Base-by-base conservation (phyloP, 306 rosid genomes). In the Hippophae tibetana region DNA sequence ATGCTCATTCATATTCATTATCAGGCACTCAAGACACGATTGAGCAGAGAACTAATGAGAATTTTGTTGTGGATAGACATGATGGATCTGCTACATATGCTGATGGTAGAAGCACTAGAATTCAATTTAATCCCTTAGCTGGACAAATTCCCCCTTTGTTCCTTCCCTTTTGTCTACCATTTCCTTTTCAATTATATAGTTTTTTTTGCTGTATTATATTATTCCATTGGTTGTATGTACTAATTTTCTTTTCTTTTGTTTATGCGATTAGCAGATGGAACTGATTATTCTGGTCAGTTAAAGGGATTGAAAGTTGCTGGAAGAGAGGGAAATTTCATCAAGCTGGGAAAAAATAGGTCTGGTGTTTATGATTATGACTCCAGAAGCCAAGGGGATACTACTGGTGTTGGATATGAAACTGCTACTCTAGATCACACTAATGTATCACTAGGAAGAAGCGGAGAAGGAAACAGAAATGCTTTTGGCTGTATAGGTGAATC, bases 291-390 rank as follows among this genome's bases (percentile, higher is more conserved):
- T 61, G 78, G 80, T 54, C 94, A 81, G 63, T 74, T 71, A 56
- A 82, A 77, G 77, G 56, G 74, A 58, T 65, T 73, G 43, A 88
- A 79, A 82, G 78, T 69, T 70, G 67, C 87, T 2, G 89, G 74
- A 43, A 80, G 84, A 71, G 97, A 89, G 73, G 79, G 87, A 56
- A 82, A 79, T 69, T 63, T 74, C 68, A 82, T 84, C 54, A 88
- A 86, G 77, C 68, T 84, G 64, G 97, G 95, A 66, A 88, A 77
- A 76, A 64, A 80, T 57, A 85, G 75, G 75, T 57, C 85, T 11
- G 89, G 74, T 53, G 73, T 65, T 74, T 57, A 84, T 56, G 83
- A 83, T 60, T 52, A 61, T 11, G 79, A 65, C 65, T 14, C 62
- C 47, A 63, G 73, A 57, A 72, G 75, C 48, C 78, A 73, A 67